Conservation (phyloP, 1,284 basidiomycete species). For the Hemileia vastatrix region DNA sequence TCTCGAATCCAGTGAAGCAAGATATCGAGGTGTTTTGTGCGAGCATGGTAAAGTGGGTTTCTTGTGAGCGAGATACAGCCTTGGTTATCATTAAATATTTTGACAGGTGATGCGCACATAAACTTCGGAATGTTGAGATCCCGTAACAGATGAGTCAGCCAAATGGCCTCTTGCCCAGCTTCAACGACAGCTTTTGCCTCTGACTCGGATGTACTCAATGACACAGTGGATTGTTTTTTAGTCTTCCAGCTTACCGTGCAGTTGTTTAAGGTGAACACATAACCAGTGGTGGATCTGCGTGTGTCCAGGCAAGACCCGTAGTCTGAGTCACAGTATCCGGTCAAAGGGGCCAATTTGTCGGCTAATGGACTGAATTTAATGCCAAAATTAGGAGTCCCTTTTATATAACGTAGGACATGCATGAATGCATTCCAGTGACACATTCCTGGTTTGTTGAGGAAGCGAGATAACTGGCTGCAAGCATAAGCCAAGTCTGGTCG, state of each 20-base stretch:
- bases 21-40: no score
- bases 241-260: slow-evolving; percentile 1
- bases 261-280: not conserved
- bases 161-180: no score
- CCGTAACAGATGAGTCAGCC: no score
- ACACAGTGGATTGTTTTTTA: not conserved
- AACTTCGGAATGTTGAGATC: no score
- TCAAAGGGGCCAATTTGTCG: not conserved
- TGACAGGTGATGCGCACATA: no score
- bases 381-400: not conserved
- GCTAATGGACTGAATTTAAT: no score
- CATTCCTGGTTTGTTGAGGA: slow-evolving; percentile 1
- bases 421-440: slow-evolving; percentile 2
- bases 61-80: no score
- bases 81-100: no score
- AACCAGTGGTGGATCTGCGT: not conserved
- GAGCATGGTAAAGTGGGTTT: no score
- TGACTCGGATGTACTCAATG: not conserved
- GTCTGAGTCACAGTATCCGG: slow-evolving; percentile 1
- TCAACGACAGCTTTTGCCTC: slow-evolving; percentile 8
- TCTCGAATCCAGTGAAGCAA: no score
- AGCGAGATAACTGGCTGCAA: not conserved
- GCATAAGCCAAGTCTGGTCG: slow-evolving; percentile 4
- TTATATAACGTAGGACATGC: not conserved
- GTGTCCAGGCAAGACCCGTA: not conserved